phyloP scores from a whole-genome alignment of 306 rosid species.

The Begonia peltatifolia region DNA sequence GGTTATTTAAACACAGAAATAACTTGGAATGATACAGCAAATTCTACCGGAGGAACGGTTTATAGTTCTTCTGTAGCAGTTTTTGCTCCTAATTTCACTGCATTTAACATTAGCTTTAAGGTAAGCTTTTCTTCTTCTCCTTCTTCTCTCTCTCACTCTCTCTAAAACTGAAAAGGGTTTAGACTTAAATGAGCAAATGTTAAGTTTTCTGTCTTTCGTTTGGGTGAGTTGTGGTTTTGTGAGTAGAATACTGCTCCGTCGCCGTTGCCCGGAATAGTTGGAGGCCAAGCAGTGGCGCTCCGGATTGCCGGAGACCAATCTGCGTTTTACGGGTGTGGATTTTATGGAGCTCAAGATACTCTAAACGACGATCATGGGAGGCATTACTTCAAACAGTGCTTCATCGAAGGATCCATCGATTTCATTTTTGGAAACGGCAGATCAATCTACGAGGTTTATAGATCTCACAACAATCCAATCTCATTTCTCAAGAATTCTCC shows the following conservation, averaged over 20 bases:
- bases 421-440: conserved; percentile 75
- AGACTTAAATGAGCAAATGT: no score
- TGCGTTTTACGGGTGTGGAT: conserved; percentile 76
- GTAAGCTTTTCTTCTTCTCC: conserved; percentile 10
- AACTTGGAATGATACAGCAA: conserved; percentile 75
- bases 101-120: conserved; percentile 70
- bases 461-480: not conserved
- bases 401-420: conserved; percentile 81
- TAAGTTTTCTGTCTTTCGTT: not conserved
- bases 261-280: conserved; percentile 39
- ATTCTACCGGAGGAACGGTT: conserved; percentile 61
- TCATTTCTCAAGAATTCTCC: not conserved
- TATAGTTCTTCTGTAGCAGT: conserved; percentile 44
- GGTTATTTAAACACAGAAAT: conserved; percentile 52
- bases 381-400: conserved; percentile 61
- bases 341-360: conserved; percentile 82
- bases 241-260: conserved; percentile 51
- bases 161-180: not conserved
- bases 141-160: not conserved
- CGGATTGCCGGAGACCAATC: conserved; percentile 48
- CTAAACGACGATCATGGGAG: conserved; percentile 61
- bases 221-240: not conserved
- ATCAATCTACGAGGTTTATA: conserved; percentile 56
- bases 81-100: conserved; percentile 50
- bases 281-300: conserved; percentile 77